Evolutionary conservation across 345 rosid species (phyloP), one percentile per base, ranked within the genome.

Genomic region (Eucalyptus pauciflora): DNA sequence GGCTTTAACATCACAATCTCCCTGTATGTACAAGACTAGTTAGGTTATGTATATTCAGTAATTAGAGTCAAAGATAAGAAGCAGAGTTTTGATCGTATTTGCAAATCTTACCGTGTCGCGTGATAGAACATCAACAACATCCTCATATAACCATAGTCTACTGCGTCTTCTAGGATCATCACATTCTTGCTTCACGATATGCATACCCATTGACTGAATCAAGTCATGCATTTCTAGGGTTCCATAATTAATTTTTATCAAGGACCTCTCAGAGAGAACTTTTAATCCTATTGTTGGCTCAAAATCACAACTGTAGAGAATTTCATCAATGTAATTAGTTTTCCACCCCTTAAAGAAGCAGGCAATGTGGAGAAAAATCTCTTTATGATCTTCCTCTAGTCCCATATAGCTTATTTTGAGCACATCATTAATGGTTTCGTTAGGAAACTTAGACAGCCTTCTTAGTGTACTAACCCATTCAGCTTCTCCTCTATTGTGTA

Each of bases 311-410:
- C 22, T 7, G 2, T 67, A 0, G 4, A 67, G 79, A 31, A 67
- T 1, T 15, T 15, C 3, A 5, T n/a, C 0, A n/a, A 8, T 4
- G 31, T 64, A 1, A 10, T 1, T 0, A 4, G 0, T n/a, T 14
- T 0, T 0, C 10, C 41, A 9, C 11, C 79, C 1, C 33, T 15
- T 67, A 67, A 31, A 67, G 22, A 67, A 67, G 79, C 79, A 67
- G 0, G 43, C 79, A 31, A 15, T 3, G 79, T 67, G 43, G 43
- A 67, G 79, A 67, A 67, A 67, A 18, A 67, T 8, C 79, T 67
- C 79, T 67, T 67, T 17, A 5, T 31, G 6, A 15, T 67, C 5
- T 67, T 16, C 5, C 4, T 67, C 79, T 67, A 67, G 41, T 67
- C 43, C 22, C 4, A 7, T 20, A 31, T n/a, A 67, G 5, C 43